Percentiles rank a stretch among this genome's conserved stretches.
Evolutionary conservation across 2,329 filamentous ascomycete species (phyloP).

Genomic region (Xylaria arbuscula): DNA sequence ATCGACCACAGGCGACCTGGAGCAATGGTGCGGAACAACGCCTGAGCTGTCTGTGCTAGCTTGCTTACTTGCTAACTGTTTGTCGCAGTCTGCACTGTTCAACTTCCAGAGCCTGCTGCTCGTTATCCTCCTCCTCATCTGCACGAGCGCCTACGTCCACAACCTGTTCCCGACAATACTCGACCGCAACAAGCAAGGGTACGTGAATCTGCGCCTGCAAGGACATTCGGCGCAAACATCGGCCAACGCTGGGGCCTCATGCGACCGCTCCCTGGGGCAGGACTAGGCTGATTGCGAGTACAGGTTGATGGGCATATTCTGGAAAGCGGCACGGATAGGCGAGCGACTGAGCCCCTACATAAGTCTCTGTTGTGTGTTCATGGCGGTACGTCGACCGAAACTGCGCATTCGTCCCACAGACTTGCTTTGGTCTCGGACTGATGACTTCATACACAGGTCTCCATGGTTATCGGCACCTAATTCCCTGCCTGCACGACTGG

Average conservation of each 20-base stretch:
- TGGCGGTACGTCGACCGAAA: conserved; percentile 76
- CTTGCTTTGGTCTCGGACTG: conserved; percentile 26
- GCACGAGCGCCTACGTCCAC: conserved; percentile 94
- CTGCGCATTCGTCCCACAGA: conserved; percentile 2
- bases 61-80: conserved; percentile 32
- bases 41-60: not conserved
- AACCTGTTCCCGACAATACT: conserved; percentile 89
- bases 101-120: conserved; percentile 98
- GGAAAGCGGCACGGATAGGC: conserved; percentile 94
- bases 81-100: conserved; percentile 86
- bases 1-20: not conserved
- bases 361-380: conserved; percentile 89
- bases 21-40: conserved; percentile 28
- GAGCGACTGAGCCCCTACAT: conserved; percentile 96
- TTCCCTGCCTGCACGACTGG: conserved; percentile 16
- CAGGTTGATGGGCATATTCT: conserved; percentile 86
- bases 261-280: conserved; percentile 4
- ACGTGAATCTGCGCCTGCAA: conserved; percentile 48
- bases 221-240: not conserved
- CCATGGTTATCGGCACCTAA: conserved; percentile 49
- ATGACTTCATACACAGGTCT: conserved; percentile 40
- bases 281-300: conserved; percentile 26
- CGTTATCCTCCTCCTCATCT: conserved; percentile 93
- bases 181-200: conserved; percentile 94
- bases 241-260: not conserved